Percentiles rank a stretch among this genome's conserved stretches.
Evolutionary conservation across 2,329 filamentous ascomycete species (phyloP).

Genomic region (Pochonia chlamydosporia): DNA sequence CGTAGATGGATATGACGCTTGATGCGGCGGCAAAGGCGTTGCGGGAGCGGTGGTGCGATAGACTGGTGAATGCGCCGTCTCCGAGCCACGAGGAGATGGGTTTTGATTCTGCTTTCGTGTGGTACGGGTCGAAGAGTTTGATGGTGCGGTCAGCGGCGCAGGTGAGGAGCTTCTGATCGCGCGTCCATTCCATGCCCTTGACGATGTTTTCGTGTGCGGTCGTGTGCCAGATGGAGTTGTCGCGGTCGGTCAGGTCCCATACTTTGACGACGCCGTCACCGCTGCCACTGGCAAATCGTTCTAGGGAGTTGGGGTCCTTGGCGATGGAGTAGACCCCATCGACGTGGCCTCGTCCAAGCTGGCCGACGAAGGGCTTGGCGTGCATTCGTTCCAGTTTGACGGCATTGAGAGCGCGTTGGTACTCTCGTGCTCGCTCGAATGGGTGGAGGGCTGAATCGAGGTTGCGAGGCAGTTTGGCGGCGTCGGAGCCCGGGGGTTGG

Average conservation of each 20-base stretch:
- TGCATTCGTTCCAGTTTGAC: constrained; percentile 95
- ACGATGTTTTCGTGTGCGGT: constrained; percentile 91
- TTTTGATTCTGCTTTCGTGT: constrained; percentile 59
- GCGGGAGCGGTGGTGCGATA: constrained; percentile 75
- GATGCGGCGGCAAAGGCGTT: constrained; percentile 77
- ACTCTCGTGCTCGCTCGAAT: constrained; percentile 83
- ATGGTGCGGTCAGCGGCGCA: constrained; percentile 82
- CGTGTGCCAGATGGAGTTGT: constrained; percentile 65
- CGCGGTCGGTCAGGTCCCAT: constrained; percentile 69
- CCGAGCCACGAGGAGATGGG: constrained; percentile 84
- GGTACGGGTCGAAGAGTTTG: constrained; percentile 89
- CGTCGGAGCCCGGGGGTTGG: constrained; percentile 61
- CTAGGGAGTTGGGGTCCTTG: constrained; percentile 69
- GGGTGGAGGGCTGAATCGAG: constrained; percentile 83
- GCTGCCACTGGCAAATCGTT: constrained; percentile 74
- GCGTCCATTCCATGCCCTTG: constrained; percentile 85
- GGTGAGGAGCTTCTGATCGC: constrained; percentile 76
- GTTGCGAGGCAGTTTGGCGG: constrained; percentile 61
- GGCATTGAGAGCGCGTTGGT: constrained; percentile 57
- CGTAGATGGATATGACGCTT: constrained; percentile 79
- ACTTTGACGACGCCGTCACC: constrained; percentile 94
- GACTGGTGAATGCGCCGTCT: constrained; percentile 70
- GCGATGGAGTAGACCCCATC: constrained; percentile 78
- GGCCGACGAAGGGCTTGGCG: constrained; percentile 65
- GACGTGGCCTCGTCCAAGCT: constrained; percentile 85